phyloP scores from a whole-genome alignment of 176 grass and related monocot species.

The Phoenix roebelenii region DNA sequence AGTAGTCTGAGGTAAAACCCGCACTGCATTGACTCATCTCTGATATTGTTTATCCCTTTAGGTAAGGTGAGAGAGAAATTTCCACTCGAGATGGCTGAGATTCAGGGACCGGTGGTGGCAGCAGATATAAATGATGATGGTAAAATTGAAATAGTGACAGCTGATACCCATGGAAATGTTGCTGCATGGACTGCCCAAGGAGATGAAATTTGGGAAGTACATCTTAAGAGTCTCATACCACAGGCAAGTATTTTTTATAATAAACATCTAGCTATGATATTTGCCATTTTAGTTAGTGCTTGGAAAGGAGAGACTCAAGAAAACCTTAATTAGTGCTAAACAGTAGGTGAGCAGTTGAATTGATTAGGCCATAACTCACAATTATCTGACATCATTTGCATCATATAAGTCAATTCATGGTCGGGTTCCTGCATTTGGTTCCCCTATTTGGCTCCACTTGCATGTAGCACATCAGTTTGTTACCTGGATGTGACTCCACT shows the following conservation, averaged over 20 bases:
- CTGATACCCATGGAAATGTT: slow-evolving; percentile 85
- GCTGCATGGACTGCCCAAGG: slow-evolving; percentile 89
- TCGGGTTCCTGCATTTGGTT: too few species aligned
- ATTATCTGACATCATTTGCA: too few species aligned
- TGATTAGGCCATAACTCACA: too few species aligned
- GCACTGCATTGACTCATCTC: not conserved
- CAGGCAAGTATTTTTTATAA: slow-evolving; percentile 33
- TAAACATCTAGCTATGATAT: too few species aligned
- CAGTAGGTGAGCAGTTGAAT: too few species aligned
- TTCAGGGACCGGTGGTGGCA: slow-evolving; percentile 75
- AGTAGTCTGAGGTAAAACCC: not conserved
- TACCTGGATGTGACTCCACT: too few species aligned
- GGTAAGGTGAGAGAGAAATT: slow-evolving; percentile 83
- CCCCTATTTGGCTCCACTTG: too few species aligned
- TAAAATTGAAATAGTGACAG: slow-evolving; percentile 85
- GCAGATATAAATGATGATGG: slow-evolving; percentile 97
- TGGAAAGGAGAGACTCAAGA: too few species aligned
- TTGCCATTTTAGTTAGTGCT: too few species aligned
- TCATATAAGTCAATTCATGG: too few species aligned
- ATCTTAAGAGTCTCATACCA: slow-evolving; percentile 89
- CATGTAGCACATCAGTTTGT: too few species aligned
- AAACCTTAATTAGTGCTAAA: too few species aligned
- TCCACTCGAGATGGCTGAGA: slow-evolving; percentile 90
- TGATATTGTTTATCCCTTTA: slow-evolving; percentile 10
- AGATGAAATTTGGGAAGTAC: slow-evolving; percentile 91